These are phyloP conservation scores for Bisporella sp. DNA, from an alignment of 2,329 filamentous ascomycete genomes.

Conservation along the genomic window DNA sequence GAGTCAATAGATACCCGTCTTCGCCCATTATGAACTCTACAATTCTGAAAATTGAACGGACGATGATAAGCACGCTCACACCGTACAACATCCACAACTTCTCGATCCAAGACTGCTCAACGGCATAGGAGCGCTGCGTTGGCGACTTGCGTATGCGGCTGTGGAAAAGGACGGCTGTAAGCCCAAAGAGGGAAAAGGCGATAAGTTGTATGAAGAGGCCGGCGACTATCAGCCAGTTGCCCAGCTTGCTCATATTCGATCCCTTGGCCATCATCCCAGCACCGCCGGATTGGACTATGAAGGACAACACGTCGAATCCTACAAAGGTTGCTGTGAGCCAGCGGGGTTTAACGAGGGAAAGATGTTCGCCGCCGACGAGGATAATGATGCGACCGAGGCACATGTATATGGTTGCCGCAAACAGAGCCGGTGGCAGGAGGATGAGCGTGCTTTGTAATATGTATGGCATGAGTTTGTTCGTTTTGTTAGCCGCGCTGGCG, in stretches of 20 bases:
- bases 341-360: background rate
- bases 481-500: background rate
- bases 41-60: conserved; percentile 26
- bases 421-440: background rate
- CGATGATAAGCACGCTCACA: background rate
- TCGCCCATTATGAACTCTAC: conserved; percentile 38
- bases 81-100: background rate
- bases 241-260: background rate
- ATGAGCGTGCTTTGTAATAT: background rate
- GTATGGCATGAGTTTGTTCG: background rate
- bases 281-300: background rate
- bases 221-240: background rate
- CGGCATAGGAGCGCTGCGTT: background rate
- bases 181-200: background rate
- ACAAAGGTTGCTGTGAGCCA: background rate
- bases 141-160: background rate
- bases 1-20: conserved; percentile 32
- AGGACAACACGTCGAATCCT: background rate
- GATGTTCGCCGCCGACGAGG: background rate
- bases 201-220: background rate
- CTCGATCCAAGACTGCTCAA: background rate
- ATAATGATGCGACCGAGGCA: background rate
- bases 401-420: background rate
- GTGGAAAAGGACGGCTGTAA: background rate
- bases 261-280: background rate